A percentile compares a stretch with the other conserved stretches of the same genome.
phyloP scores from a whole-genome alignment of 305 asterid species.

The Solanum aculeatissimum region DNA sequence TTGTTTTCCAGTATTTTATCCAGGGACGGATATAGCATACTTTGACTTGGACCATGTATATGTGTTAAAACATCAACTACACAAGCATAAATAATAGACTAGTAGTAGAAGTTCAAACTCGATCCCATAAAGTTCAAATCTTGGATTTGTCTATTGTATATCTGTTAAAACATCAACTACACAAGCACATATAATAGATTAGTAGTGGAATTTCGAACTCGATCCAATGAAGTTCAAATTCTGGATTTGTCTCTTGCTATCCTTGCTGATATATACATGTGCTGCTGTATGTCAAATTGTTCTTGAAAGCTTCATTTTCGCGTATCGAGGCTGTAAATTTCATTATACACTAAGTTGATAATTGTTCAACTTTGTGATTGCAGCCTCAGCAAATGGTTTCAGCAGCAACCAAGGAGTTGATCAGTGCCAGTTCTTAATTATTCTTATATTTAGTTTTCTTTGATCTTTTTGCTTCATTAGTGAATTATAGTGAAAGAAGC shows the following conservation, averaged over 20 bases:
- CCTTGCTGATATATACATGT: not conserved
- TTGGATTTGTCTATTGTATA: not conserved
- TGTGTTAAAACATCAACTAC: not conserved
- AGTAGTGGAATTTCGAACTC: not conserved
- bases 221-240: not conserved
- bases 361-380: constrained; percentile 6
- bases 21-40: not conserved
- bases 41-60: not conserved
- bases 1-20: not conserved
- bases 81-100: not conserved
- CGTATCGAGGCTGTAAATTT: not conserved
- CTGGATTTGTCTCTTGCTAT: not conserved
- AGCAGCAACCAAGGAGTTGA: constrained; percentile 21
- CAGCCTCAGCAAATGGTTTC: constrained; percentile 41
- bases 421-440: constrained; percentile 24
- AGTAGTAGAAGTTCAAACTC: not conserved
- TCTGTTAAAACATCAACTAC: not conserved
- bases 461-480: not conserved
- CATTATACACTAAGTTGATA: not conserved
- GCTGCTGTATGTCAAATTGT: not conserved
- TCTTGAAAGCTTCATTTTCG: not conserved
- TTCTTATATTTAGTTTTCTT: not conserved
- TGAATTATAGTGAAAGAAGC: not conserved
- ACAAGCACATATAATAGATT: not conserved
- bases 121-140: not conserved